These are phyloP conservation scores for Nicotiana attenuata DNA, from an alignment of 257 asterid genomes.

Conservation along the genomic window DNA sequence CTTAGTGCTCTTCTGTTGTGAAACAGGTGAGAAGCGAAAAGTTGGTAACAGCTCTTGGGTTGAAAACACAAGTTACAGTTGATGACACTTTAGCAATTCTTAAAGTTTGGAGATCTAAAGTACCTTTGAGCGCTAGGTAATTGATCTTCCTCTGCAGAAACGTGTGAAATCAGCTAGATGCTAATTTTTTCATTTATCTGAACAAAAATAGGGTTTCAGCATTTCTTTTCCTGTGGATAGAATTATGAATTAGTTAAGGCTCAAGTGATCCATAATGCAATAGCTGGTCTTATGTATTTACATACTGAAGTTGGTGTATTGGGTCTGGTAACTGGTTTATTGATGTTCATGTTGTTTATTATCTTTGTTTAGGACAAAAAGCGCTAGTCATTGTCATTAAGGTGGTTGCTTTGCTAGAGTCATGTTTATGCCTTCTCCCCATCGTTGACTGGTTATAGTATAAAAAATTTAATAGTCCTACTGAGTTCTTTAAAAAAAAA, in stretches of 20 bases:
- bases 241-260: neutral
- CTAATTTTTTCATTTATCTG: neutral
- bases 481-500: neutral
- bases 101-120: slow-evolving; percentile 15
- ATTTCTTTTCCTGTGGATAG: neutral
- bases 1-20: neutral
- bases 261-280: neutral
- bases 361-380: neutral
- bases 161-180: neutral
- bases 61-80: slow-evolving; percentile 19
- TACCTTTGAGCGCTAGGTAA: slow-evolving; percentile 13
- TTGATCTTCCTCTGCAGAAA: neutral
- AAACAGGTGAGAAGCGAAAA: slow-evolving; percentile 17
- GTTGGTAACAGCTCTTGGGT: slow-evolving; percentile 12
- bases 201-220: neutral
- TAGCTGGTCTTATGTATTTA: neutral
- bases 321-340: neutral
- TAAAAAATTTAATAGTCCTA: neutral
- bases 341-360: neutral
- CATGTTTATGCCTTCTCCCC: neutral
- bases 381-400: neutral
- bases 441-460: neutral
- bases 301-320: neutral
- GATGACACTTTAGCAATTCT: slow-evolving; percentile 12
- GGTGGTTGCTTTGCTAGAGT: neutral